These are phyloP conservation scores for Closterium sp. DNA, from an alignment of 139 green algal genomes.

Conservation along the genomic window DNA sequence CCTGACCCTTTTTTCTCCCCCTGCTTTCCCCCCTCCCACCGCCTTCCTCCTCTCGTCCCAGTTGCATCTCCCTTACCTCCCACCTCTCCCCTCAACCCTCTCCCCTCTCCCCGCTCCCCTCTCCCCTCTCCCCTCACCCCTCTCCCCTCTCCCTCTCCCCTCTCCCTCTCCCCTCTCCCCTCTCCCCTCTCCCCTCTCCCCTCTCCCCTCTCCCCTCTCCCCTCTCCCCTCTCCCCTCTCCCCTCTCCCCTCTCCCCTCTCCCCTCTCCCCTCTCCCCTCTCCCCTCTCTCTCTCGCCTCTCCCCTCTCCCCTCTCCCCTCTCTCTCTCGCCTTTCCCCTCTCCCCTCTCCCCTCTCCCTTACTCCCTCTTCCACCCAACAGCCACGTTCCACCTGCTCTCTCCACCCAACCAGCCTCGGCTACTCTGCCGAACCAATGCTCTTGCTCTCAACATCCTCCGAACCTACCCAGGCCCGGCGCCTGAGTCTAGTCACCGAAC, in stretches of 20 bases:
- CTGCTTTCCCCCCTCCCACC: not conserved
- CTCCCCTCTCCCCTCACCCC: no score
- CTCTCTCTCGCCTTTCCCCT: not conserved
- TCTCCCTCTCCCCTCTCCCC: not conserved
- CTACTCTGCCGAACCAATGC: not conserved
- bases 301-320: not conserved
- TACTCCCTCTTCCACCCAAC: not conserved
- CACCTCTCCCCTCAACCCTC: not conserved
- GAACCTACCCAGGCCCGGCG: not conserved
- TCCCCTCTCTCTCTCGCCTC: not conserved
- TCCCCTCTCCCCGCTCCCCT: not conserved
- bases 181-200: not conserved
- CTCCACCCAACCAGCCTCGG: not conserved
- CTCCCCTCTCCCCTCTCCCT: not conserved
- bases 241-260: not conserved
- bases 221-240: not conserved
- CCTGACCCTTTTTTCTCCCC: not conserved
- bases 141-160: not conserved
- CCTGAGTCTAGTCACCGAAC: not conserved
- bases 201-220: not conserved
- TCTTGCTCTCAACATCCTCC: not conserved
- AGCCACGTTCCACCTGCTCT: not conserved
- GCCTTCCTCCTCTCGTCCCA: no score
- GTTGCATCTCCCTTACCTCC: not conserved
- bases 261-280: no score